A percentile compares a stretch with the other conserved stretches of the same genome.
Conservation (phyloP, 805 yeast species). For the Starmera dryadoides region DNA sequence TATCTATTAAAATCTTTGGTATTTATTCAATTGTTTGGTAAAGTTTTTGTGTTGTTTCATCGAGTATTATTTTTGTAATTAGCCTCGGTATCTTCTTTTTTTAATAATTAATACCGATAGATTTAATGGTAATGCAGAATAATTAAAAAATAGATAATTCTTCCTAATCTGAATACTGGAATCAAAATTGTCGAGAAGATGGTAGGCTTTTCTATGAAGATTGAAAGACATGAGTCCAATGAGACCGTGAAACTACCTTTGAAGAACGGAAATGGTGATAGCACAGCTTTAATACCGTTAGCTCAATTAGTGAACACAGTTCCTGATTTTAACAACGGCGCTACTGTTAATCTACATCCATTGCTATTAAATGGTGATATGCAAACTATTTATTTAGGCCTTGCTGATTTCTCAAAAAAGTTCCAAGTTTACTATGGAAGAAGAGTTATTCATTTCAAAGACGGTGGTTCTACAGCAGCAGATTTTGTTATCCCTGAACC, state of each 20-base stretch:
- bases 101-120: no score
- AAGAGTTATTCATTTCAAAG: slow-evolving; percentile 47
- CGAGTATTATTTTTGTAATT: no score
- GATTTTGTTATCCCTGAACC: slow-evolving; percentile 55
- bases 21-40: no score
- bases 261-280: slow-evolving; percentile 9
- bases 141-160: no score
- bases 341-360: slow-evolving; percentile 55
- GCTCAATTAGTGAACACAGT: slow-evolving; percentile 18
- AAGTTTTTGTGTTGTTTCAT: no score
- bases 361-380: slow-evolving; percentile 62
- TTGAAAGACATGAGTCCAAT: slow-evolving; percentile 13
- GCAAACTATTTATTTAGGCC: slow-evolving; percentile 68
- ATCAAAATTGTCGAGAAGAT: no score
- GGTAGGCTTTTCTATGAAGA: slow-evolving; percentile 24
- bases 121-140: no score
- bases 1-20: no score
- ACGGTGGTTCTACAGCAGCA: slow-evolving; percentile 69
- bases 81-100: no score
- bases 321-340: slow-evolving; percentile 36
- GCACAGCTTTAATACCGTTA: slow-evolving; percentile 14
- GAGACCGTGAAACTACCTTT: slow-evolving; percentile 20
- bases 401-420: slow-evolving; percentile 40
- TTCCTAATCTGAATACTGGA: no score
- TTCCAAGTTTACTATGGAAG: slow-evolving; percentile 71